Evolutionary conservation across 2,329 filamentous ascomycete species (phyloP).

Genomic region (Penicillium sp.): DNA sequence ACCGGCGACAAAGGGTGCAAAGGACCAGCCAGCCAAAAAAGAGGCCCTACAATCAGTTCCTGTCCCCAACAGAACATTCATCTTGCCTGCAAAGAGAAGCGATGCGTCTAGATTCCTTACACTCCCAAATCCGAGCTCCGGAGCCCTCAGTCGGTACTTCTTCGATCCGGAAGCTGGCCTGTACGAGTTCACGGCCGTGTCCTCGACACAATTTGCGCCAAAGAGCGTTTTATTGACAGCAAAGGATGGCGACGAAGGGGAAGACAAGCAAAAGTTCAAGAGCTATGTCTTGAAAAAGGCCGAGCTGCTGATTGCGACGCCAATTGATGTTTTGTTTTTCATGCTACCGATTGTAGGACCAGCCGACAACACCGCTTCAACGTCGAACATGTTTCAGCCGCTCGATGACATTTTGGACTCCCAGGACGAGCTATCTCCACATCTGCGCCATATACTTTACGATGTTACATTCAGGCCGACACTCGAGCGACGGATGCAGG

Average conservation of each 20-base stretch:
- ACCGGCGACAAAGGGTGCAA: not conserved
- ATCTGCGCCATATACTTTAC: slow-evolving; percentile 39
- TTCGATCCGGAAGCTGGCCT: slow-evolving; percentile 56
- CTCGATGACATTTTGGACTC: slow-evolving; percentile 49
- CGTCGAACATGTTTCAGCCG: slow-evolving; percentile 42
- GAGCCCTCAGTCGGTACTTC: slow-evolving; percentile 49
- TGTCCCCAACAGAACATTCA: slow-evolving; percentile 48
- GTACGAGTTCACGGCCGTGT: slow-evolving; percentile 59
- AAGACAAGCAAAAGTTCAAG: slow-evolving; percentile 13
- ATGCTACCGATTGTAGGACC: slow-evolving; percentile 67
- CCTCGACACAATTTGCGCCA: slow-evolving; percentile 47
- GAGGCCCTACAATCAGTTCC: slow-evolving; percentile 21
- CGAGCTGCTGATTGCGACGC: slow-evolving; percentile 78
- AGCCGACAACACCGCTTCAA: slow-evolving; percentile 35
- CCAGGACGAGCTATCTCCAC: slow-evolving; percentile 37
- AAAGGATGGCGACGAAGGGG: slow-evolving; percentile 10
- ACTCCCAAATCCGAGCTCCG: slow-evolving; percentile 52
- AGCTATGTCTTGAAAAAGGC: slow-evolving; percentile 63
- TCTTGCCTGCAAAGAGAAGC: slow-evolving; percentile 53
- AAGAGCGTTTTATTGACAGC: slow-evolving; percentile 55
- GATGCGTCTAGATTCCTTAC: slow-evolving; percentile 53
- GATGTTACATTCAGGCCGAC: slow-evolving; percentile 38
- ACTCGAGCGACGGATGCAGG: slow-evolving; percentile 63
- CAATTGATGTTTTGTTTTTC: slow-evolving; percentile 79
- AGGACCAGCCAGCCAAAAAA: slow-evolving; percentile 16